A percentile compares a stretch with the other conserved stretches of the same genome.
phyloP scores from a whole-genome alignment of 768 basidiomycete species.

The Tricholoma terreum region DNA sequence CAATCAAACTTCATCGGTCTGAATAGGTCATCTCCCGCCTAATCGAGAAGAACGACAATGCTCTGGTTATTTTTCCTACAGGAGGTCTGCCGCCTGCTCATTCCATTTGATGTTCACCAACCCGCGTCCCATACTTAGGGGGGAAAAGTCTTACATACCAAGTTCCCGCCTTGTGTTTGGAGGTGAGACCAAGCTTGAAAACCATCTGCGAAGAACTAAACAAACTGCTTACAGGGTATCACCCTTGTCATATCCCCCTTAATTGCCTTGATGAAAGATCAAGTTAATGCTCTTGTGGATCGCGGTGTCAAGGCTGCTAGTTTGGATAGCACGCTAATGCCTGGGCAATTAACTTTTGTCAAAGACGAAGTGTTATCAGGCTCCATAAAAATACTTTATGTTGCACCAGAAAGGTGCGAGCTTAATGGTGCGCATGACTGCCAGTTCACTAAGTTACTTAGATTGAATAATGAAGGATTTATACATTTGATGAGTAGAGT shows the following conservation, averaged over 20 bases:
- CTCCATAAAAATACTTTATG: conserved; percentile 13
- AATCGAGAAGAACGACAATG: conserved; percentile 10
- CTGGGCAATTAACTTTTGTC: conserved; percentile 4
- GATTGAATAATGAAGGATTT: conserved; percentile 15
- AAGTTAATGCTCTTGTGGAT: conserved; percentile 9
- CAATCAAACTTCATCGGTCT: too few species aligned
- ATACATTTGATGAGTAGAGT: conserved; percentile 37
- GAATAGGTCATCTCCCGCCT: conserved; percentile 10
- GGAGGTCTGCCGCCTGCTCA: conserved; percentile 7
- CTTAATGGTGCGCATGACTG: neutral
- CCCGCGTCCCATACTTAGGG: conserved; percentile 25
- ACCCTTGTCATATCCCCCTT: conserved; percentile 13
- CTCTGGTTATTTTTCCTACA: conserved; percentile 14
- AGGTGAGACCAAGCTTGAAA: conserved; percentile 3
- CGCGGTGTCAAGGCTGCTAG: conserved; percentile 13
- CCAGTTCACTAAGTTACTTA: neutral
- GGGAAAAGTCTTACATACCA: conserved; percentile 18
- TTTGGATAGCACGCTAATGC: conserved; percentile 11
- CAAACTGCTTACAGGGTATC: conserved; percentile 8
- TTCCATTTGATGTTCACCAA: neutral
- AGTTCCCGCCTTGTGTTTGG: conserved; percentile 14
- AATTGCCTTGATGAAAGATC: conserved; percentile 14
- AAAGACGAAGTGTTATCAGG: conserved; percentile 10
- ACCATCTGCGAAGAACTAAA: neutral
- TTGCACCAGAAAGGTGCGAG: conserved; percentile 15